These are phyloP conservation scores for Thalassia testudinum DNA, from an alignment of 116 monocot species.

Conservation along the genomic window DNA sequence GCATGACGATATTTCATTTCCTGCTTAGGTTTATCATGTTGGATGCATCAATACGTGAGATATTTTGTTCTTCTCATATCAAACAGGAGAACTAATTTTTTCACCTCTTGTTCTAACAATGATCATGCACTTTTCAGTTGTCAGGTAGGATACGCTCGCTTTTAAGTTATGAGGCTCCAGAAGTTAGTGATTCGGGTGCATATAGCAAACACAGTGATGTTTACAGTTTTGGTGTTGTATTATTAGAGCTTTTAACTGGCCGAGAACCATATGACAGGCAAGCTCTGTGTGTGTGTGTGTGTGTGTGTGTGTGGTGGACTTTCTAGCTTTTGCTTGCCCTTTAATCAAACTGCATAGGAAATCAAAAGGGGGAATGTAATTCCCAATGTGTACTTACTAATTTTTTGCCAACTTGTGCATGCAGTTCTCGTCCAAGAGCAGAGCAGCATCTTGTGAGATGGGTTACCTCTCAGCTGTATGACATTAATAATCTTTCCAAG, in stretches of 20 bases:
- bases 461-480: slow-evolving; percentile 84
- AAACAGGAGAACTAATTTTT: no score
- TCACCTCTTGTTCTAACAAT: no score
- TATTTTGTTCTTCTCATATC: no score
- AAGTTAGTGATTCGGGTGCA: slow-evolving; percentile 59
- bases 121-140: slow-evolving; percentile 28
- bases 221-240: slow-evolving; percentile 97
- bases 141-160: slow-evolving; percentile 53
- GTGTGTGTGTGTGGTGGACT: no score
- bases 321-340: no score
- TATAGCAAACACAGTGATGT: slow-evolving; percentile 70
- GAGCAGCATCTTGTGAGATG: slow-evolving; percentile 93
- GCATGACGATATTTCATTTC: no score
- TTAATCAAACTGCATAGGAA: no score
- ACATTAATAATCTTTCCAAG: slow-evolving; percentile 53
- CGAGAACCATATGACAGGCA: slow-evolving; percentile 91
- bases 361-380: no score
- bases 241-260: slow-evolving; percentile 91
- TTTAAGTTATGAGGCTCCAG: slow-evolving; percentile 77
- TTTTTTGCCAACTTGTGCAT: slow-evolving; percentile 1
- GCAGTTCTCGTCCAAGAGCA: slow-evolving; percentile 62
- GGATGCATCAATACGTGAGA: no score
- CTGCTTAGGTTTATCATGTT: no score
- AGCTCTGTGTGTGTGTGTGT: no score
- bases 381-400: neutral